phyloP scores from a whole-genome alignment of 352 stramenopile species.

The Pythium dissotocum region DNA sequence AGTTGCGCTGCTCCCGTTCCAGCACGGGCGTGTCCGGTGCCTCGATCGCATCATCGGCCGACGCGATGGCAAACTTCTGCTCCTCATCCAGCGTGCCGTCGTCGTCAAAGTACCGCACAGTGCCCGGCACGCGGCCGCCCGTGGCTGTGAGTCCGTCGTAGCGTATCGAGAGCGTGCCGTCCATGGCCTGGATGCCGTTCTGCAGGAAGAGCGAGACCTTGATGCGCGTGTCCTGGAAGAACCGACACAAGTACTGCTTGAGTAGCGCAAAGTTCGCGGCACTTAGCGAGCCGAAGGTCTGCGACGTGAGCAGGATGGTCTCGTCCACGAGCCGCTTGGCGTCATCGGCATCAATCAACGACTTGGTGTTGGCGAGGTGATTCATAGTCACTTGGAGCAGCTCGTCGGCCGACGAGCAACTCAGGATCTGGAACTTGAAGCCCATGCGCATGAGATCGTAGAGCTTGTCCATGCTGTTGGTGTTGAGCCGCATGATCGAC shows the following conservation, averaged over 20 bases:
- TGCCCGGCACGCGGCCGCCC: constrained; percentile 68
- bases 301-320: constrained; percentile 73
- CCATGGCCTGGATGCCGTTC: constrained; percentile 79
- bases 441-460: constrained; percentile 95
- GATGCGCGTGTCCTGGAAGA: constrained; percentile 91
- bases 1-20: constrained; percentile 58
- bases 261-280: constrained; percentile 77
- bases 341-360: constrained; percentile 63
- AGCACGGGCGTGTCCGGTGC: constrained; percentile 54
- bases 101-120: constrained; percentile 66
- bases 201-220: constrained; percentile 92
- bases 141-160: constrained; percentile 72
- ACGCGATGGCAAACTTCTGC: constrained; percentile 62
- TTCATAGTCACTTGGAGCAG: constrained; percentile 90
- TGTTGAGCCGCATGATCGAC: constrained; percentile 94
- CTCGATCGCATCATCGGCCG: constrained; percentile 47
- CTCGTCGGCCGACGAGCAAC: constrained; percentile 79
- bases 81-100: constrained; percentile 64
- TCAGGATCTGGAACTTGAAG: constrained; percentile 93
- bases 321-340: constrained; percentile 75
- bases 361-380: constrained; percentile 75
- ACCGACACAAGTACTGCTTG: constrained; percentile 85
- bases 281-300: constrained; percentile 69
- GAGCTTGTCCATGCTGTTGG: constrained; percentile 94
- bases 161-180: constrained; percentile 82